phyloP scores from a whole-genome alignment of 116 monocot genomes.

The Papilionanthe hybrid region DNA sequence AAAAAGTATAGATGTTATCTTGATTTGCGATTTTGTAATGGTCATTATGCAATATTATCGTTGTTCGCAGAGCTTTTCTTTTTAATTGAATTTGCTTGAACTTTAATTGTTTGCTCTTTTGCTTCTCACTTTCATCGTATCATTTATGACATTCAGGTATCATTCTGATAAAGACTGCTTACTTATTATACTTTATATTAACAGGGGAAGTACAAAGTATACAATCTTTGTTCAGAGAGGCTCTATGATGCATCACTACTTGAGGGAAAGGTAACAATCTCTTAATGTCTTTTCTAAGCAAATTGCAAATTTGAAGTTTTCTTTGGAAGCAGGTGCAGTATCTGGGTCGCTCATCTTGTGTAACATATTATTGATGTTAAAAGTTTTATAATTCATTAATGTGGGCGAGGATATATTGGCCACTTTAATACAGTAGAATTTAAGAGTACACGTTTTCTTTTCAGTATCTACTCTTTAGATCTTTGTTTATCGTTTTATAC shows the following conservation, averaged over 20 bases:
- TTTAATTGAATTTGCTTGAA: neutral
- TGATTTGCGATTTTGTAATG: neutral
- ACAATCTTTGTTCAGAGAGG: constrained; percentile 98
- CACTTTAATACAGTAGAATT: neutral
- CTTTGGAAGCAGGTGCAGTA: neutral
- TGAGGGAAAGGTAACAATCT: constrained; percentile 78
- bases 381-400: constrained; percentile 2
- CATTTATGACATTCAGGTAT: neutral
- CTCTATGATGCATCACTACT: constrained; percentile 95
- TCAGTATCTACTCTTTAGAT: neutral
- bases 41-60: neutral
- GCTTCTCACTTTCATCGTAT: neutral
- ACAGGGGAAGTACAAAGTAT: constrained; percentile 99
- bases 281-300: neutral
- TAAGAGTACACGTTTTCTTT: neutral
- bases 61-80: neutral
- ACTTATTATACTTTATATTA: neutral
- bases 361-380: neutral
- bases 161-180: neutral
- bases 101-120: neutral
- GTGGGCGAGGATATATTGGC: neutral
- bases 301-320: neutral
- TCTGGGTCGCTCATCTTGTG: neutral
- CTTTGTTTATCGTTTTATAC: neutral
- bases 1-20: neutral